phyloP scores from a whole-genome alignment of 2,329 filamentous ascomycete genomes.

The Colletotrichum endophyticum region DNA sequence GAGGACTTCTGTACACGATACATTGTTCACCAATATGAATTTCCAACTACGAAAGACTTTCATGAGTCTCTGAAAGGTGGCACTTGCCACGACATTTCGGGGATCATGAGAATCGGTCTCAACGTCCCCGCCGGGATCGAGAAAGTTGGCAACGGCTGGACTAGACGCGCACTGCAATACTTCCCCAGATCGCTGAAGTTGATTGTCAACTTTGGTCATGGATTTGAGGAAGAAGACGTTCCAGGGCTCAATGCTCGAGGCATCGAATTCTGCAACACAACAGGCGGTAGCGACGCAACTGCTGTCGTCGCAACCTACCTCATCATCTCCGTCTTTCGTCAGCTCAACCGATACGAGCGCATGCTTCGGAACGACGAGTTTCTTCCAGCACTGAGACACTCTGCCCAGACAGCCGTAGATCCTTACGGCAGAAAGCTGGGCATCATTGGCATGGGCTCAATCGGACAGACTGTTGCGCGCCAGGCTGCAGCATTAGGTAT shows the following conservation, averaged over 20 bases:
- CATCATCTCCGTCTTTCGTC: not conserved
- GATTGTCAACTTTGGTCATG: not conserved
- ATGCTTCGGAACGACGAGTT: not conserved
- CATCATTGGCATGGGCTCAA: not conserved
- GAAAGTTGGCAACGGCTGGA: not conserved
- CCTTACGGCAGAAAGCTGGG: not conserved
- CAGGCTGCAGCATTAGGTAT: not conserved
- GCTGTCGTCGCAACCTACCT: not conserved
- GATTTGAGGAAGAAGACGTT: not conserved
- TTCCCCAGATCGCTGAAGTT: not conserved
- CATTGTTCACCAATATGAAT: not conserved
- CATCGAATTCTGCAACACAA: not conserved
- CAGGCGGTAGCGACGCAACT: conserved; percentile 1
- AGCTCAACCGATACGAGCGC: not conserved
- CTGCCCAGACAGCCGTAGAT: not conserved
- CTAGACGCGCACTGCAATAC: not conserved
- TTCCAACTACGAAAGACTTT: not conserved
- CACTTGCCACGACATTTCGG: not conserved
- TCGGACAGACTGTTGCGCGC: not conserved
- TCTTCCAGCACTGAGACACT: not conserved
- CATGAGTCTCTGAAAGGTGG: not conserved
- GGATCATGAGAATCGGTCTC: not conserved
- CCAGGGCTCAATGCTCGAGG: not conserved
- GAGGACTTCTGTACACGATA: not conserved
- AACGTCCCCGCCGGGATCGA: not conserved